Evolutionary conservation across 2,329 filamentous ascomycete genomes (phyloP).

Genomic region (Tolypocladium cylindrosporum): DNA sequence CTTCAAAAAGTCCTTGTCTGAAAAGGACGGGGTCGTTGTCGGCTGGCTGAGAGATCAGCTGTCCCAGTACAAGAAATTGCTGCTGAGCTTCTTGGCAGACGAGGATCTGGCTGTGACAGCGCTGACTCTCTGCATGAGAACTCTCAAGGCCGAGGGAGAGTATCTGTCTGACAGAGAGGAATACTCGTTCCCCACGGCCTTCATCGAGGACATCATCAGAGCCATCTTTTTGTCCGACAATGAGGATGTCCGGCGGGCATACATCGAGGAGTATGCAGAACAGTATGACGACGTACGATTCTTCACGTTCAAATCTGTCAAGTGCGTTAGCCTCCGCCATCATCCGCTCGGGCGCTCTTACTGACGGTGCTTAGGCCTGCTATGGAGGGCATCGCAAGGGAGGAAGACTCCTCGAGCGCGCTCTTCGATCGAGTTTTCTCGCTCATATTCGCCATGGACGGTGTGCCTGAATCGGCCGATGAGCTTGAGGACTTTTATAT

Average conservation of each 20-base stretch:
- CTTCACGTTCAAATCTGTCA: slow-evolving; percentile 66
- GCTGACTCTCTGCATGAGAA: slow-evolving; percentile 70
- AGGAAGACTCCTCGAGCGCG: slow-evolving; percentile 9
- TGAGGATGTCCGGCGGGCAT: slow-evolving; percentile 57
- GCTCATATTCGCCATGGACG: slow-evolving; percentile 57
- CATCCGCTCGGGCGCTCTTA: slow-evolving; percentile 2
- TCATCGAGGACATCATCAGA: slow-evolving; percentile 56
- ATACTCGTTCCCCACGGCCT: slow-evolving; percentile 57
- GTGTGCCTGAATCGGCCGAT: slow-evolving; percentile 55
- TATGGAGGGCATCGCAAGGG: slow-evolving; percentile 12
- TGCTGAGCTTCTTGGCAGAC: slow-evolving; percentile 52
- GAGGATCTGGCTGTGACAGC: slow-evolving; percentile 59
- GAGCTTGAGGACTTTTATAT: slow-evolving; percentile 63
- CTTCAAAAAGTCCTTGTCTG: slow-evolving; percentile 53
- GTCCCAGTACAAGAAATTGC: slow-evolving; percentile 54
- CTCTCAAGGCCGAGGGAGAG: slow-evolving; percentile 70
- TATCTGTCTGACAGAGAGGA: slow-evolving; percentile 50
- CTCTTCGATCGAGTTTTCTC: slow-evolving; percentile 49
- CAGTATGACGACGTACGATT: slow-evolving; percentile 78
- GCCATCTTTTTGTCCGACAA: slow-evolving; percentile 48
- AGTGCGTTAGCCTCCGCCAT: slow-evolving; percentile 39
- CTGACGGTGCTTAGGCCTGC: slow-evolving; percentile 11
- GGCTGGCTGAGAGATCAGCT: slow-evolving; percentile 71
- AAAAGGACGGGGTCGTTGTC: slow-evolving; percentile 65
- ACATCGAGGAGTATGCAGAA: slow-evolving; percentile 67